Conservation (phyloP, 345 rosid genomes). For the Moricandia moricandioides region DNA sequence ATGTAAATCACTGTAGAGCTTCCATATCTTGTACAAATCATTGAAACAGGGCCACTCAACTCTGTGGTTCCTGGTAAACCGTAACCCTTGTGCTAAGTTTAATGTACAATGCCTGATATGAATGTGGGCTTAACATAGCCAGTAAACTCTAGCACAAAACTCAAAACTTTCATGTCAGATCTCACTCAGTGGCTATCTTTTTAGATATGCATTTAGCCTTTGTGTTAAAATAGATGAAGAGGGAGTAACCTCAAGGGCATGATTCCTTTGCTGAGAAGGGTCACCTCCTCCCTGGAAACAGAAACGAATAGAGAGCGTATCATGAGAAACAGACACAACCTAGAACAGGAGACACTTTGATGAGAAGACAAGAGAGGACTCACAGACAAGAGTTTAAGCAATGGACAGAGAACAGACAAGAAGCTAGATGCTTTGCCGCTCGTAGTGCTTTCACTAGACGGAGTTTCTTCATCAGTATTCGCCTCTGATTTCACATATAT, state of each 20-base stretch:
- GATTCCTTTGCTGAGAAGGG: constrained; percentile 62
- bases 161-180: not conserved
- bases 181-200: no score
- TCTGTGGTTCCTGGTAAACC: not conserved
- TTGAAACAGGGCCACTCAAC: not conserved
- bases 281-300: constrained; percentile 69
- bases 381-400: constrained; percentile 76
- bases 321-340: not conserved
- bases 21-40: not conserved
- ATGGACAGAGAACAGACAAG: constrained; percentile 76
- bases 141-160: not conserved
- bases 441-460: not conserved
- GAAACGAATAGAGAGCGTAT: not conserved
- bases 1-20: not conserved
- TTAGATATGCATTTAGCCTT: no score
- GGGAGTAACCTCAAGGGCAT: constrained; percentile 54
- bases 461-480: not conserved
- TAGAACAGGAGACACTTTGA: not conserved
- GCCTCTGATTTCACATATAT: not conserved
- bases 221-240: not conserved
- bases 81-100: no score
- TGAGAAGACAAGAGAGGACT: constrained; percentile 16
- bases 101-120: no score
- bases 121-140: no score
- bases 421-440: constrained; percentile 42